Evolutionary conservation across 306 rosid genomes (phyloP), one percentile per base, ranked within the genome.

Genomic region (Ceratonia siliqua): DNA sequence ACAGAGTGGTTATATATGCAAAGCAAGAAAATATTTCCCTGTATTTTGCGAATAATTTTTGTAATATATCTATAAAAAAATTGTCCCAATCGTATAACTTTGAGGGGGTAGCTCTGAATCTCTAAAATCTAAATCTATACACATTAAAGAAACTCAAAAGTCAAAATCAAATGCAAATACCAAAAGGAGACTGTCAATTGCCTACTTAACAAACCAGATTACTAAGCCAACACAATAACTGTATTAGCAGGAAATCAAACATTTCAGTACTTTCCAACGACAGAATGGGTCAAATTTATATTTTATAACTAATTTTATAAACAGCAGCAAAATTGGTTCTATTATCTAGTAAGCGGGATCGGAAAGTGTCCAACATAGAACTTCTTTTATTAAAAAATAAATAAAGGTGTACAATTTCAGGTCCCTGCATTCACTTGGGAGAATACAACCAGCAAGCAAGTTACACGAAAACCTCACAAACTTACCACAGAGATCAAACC

Each of bases 81-180:
- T 33, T 33, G 36, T 59, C 25, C 66, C 43, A 32, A 32, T 32
- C 25, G 32, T 28, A 4, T 28, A 28, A 28, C 4, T 28, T 28
- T 28, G 32, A 28, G 22, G 24, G 41, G 7, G 13, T 7, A 15
- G 6, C 22, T 58, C 13, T 33, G 25, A 32, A 59, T 8, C 25
- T n/a, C 66, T 32, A 58, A 33, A 59, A 14, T n/a, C 66, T 32
- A 58, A 33, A 59, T 59, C 27, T 59, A 59, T 25, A 59, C 13
- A 32, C 17, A 35, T 17, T 61, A 17, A 17, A 61, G 8, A 22
- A 35, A 61, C 68, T 61, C n/a, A 61, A 22, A 35, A 61, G 46
- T 61, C n/a, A 61, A 50, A 50, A 35, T 17, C 4, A 36, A 36
- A 38, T 12, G 11, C 11, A 36, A 8, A 62, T 50, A 21, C 17